A percentile compares a stretch with the other conserved stretches of the same genome.
phyloP scores from a whole-genome alignment of 1,284 basidiomycete species.

The Coniophora puteana region DNA sequence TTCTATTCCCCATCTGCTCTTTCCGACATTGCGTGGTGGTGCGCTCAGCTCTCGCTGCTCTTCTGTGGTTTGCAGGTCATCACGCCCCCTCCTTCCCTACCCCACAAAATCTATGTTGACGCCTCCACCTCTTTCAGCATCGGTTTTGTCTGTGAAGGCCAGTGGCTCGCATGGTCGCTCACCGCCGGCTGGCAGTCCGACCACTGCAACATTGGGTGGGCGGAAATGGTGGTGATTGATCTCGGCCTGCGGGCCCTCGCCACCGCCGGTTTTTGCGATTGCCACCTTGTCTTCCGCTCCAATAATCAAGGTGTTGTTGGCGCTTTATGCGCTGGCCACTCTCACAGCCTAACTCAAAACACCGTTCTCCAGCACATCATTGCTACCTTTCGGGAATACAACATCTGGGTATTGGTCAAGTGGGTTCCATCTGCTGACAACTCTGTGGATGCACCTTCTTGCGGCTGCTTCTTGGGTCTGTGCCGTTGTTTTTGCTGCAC shows the following conservation, averaged over 20 bases:
- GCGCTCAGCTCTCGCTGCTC: neutral
- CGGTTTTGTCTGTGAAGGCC: constrained; percentile 12
- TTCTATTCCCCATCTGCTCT: neutral
- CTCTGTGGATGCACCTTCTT: constrained; percentile 30
- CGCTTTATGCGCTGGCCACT: constrained; percentile 21
- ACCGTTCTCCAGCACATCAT: constrained; percentile 21
- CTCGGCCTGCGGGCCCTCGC: constrained; percentile 15
- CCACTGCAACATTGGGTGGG: constrained; percentile 24
- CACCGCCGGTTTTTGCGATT: rapidly evolving
- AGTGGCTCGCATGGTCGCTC: constrained; percentile 12
- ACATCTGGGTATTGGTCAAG: constrained; percentile 2
- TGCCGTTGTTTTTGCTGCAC: neutral
- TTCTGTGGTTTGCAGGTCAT: neutral
- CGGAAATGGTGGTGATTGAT: constrained; percentile 18
- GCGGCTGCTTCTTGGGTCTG: no score
- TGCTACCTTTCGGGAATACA: rapidly evolving
- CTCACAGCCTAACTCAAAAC: constrained; percentile 18
- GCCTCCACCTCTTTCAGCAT: constrained; percentile 35
- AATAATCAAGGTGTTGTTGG: constrained; percentile 27
- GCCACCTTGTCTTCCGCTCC: constrained; percentile 15
- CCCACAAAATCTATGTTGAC: constrained; percentile 36
- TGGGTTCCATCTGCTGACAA: constrained; percentile 6
- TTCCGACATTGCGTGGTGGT: neutral
- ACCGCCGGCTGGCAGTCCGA: constrained; percentile 9
- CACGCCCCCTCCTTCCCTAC: constrained; percentile 7